A percentile compares a stretch with the other conserved stretches of the same genome.
Conservation (phyloP, 2,329 filamentous ascomycete genomes). For the Plenodomus lindquistii region DNA sequence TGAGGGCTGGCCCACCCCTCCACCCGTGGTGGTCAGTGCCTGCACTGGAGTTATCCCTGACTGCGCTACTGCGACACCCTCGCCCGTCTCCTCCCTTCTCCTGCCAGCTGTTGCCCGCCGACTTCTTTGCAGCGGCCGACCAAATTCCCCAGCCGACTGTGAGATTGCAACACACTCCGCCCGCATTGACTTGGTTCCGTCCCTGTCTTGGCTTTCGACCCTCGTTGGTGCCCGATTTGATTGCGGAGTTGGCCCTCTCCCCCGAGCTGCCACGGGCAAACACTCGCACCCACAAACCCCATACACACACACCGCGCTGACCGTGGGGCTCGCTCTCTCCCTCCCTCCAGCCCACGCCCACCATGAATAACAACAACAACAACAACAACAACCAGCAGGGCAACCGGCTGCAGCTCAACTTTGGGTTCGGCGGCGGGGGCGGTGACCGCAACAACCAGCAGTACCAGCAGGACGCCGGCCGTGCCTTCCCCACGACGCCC, state of each 20-base stretch:
- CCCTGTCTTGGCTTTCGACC: constrained; percentile 17
- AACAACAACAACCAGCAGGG: constrained; percentile 28
- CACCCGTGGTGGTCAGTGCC: constrained; percentile 2
- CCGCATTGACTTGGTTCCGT: constrained; percentile 13
- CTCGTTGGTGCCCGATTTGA: constrained; percentile 8
- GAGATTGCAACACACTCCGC: constrained; percentile 15
- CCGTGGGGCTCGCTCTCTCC: constrained; percentile 1
- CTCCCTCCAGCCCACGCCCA: constrained; percentile 9
- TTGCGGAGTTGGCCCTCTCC: constrained; percentile 11
- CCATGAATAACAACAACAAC: constrained; percentile 39
- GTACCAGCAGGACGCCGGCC: constrained; percentile 49
- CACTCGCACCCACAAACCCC: constrained; percentile 6
- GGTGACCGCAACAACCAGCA: constrained; percentile 46
- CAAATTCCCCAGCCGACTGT: constrained; percentile 17
- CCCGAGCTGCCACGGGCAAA: constrained; percentile 1
- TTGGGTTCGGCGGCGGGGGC: constrained; percentile 49
- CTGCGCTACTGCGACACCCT: constrained; percentile 25
- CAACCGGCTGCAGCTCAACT: constrained; percentile 58
- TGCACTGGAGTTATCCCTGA: constrained; percentile 30
- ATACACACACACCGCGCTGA: constrained; percentile 4
- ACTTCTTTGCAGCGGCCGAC: constrained; percentile 19
- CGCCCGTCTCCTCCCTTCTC: constrained; percentile 15
- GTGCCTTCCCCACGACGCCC: constrained; percentile 70
- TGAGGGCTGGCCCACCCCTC: constrained; percentile 2
- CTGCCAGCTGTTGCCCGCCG: constrained; percentile 18